A percentile compares a stretch with the other conserved stretches of the same genome.
Evolutionary conservation across 345 rosid genomes (phyloP).

Genomic region (Bruguiera sexangula): DNA sequence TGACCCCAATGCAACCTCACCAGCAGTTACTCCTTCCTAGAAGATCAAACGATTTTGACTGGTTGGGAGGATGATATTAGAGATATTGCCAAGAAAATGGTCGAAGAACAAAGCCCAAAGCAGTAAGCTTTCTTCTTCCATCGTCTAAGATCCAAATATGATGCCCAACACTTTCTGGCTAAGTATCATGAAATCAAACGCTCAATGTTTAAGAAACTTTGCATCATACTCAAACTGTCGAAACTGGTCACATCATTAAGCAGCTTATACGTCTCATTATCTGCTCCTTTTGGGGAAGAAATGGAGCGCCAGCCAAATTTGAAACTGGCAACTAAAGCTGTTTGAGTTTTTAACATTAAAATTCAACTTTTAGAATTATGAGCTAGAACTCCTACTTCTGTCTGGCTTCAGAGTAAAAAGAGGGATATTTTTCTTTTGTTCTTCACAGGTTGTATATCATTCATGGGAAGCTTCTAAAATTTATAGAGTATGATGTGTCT

Average conservation of each 20-base stretch:
- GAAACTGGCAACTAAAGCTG: no score
- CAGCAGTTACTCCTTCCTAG: constrained; percentile 34
- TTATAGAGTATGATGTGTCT: constrained; percentile 54
- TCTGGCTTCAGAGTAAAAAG: neutral
- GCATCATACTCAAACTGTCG: no score
- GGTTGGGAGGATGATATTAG: constrained; percentile 68
- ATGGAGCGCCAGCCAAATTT: no score
- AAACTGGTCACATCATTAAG: no score
- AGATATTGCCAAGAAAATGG: constrained; percentile 48
- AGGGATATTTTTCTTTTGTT: neutral
- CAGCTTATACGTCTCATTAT: no score
- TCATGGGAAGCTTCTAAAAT: constrained; percentile 50
- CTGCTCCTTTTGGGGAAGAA: no score
- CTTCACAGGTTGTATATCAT: constrained; percentile 47
- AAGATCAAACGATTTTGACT: constrained; percentile 36
- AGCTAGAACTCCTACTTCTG: no score
- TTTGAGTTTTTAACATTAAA: no score
- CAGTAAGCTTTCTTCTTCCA: constrained; percentile 33
- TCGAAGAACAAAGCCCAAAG: constrained; percentile 56
- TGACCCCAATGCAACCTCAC: neutral
- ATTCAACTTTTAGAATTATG: no score
- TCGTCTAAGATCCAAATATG: neutral
- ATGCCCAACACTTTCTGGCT: no score
- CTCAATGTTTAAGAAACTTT: no score
- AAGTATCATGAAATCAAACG: no score